phyloP scores from a whole-genome alignment of 306 rosid genomes.

The Ochetophila trinervis region DNA sequence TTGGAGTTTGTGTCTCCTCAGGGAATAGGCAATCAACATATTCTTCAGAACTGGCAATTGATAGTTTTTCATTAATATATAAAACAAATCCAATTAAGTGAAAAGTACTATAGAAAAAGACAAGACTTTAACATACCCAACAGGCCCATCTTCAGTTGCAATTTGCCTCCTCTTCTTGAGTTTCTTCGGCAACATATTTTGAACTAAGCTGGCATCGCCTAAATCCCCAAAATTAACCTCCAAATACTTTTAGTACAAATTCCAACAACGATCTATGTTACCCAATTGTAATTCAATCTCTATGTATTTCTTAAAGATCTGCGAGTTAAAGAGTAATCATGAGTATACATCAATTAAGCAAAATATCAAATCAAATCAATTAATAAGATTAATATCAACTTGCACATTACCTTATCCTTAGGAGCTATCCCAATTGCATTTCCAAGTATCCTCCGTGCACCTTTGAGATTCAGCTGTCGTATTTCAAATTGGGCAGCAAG shows the following conservation, averaged over 20 bases:
- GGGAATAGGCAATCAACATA: constrained; percentile 79
- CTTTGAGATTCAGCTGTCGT: constrained; percentile 74
- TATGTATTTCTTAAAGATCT: constrained; percentile 92
- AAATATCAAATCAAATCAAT: background rate
- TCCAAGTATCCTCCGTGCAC: constrained; percentile 73
- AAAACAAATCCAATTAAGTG: background rate
- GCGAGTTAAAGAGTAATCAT: constrained; percentile 10
- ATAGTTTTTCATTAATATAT: constrained; percentile 20
- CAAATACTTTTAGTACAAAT: constrained; percentile 75
- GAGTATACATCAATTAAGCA: background rate
- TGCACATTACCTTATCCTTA: constrained; percentile 70
- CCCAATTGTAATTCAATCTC: constrained; percentile 94
- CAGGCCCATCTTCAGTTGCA: constrained; percentile 63
- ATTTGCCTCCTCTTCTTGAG: constrained; percentile 82
- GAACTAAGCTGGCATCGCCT: constrained; percentile 77
- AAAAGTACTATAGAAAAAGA: too few relatives aligned
- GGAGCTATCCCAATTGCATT: constrained; percentile 93
- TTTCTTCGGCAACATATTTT: constrained; percentile 82
- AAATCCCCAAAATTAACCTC: constrained; percentile 64
- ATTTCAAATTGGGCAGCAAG: constrained; percentile 92
- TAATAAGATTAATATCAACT: background rate
- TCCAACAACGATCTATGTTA: constrained; percentile 80
- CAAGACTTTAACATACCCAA: constrained; percentile 50
- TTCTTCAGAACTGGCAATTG: constrained; percentile 68
- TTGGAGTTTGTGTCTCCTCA: constrained; percentile 76